Evolutionary conservation across 768 basidiomycete genomes (phyloP).

Genomic region (Nidula microcarpa): DNA sequence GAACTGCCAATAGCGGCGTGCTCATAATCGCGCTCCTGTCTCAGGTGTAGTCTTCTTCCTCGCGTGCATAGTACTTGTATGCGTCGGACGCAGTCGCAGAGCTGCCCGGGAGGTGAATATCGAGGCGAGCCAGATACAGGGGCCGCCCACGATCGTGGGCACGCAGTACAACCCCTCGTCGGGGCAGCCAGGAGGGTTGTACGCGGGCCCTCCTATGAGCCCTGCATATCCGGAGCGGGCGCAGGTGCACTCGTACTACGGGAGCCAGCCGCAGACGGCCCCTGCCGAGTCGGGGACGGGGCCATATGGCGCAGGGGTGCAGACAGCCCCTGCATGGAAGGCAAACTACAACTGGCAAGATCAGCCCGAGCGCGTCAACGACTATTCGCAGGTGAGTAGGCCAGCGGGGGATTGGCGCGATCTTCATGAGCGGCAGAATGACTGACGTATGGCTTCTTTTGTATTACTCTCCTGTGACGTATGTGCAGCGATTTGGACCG

Average conservation of each 20-base stretch:
- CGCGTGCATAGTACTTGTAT: background rate
- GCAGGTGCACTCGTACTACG: background rate
- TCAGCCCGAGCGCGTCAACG: background rate
- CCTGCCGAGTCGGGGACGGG: background rate
- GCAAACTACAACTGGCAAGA: background rate
- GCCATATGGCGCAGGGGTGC: background rate
- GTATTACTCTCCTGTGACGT: background rate
- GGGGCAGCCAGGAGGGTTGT: slow-evolving; percentile 12
- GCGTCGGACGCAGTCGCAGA: background rate
- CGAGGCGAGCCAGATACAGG: slow-evolving; percentile 25
- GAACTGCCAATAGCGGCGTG: background rate
- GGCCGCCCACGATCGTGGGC: slow-evolving; percentile 21
- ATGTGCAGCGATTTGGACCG: background rate
- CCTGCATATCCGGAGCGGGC: background rate
- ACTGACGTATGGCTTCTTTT: background rate
- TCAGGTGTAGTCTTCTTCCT: background rate
- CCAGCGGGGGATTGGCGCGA: background rate
- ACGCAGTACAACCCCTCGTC: slow-evolving; percentile 21
- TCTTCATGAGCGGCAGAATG: background rate
- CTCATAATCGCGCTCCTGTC: background rate
- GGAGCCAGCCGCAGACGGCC: background rate
- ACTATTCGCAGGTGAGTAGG: background rate
- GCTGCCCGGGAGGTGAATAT: slow-evolving; percentile 19
- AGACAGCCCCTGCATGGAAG: slow-evolving; percentile 1
- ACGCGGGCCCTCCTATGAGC: background rate